These are phyloP conservation scores for Collariella sp. DNA, from an alignment of 495 filamentous ascomycete species.

Conservation along the genomic window DNA sequence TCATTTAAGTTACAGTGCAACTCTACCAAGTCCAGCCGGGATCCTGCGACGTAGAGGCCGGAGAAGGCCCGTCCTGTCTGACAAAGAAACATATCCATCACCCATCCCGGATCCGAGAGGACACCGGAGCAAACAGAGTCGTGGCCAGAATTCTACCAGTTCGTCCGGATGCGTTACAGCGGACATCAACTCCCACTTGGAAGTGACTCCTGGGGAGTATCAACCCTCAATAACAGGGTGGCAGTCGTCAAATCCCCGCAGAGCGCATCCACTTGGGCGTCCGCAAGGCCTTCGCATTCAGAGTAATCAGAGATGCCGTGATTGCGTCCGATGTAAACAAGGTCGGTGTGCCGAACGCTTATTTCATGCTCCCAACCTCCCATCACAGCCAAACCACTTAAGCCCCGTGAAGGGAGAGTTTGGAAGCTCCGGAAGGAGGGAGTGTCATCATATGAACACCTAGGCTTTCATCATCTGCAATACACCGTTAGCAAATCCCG, in stretches of 20 bases:
- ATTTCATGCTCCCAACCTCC: slow-evolving; percentile 73
- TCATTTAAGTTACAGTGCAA: no score
- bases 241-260: neutral
- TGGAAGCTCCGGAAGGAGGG: slow-evolving; percentile 54
- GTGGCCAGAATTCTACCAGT: no score
- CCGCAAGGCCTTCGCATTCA: slow-evolving; percentile 27
- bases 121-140: no score
- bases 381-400: slow-evolving; percentile 71
- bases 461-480: slow-evolving; percentile 96
- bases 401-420: slow-evolving; percentile 80
- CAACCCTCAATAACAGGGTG: neutral
- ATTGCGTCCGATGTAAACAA: slow-evolving; percentile 97
- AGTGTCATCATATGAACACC: slow-evolving; percentile 82
- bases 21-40: neutral
- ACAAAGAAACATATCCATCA: neutral
- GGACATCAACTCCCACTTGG: slow-evolving; percentile 3
- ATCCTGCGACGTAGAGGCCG: neutral
- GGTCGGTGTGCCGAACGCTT: slow-evolving; percentile 97
- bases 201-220: neutral
- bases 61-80: neutral
- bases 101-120: no score
- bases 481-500: slow-evolving; percentile 35
- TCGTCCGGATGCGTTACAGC: no score
- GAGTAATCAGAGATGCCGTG: slow-evolving; percentile 88
- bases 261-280: slow-evolving; percentile 1